Evolutionary conservation across 352 stramenopile species (phyloP).

Genomic region (Pythium utonaiense): DNA sequence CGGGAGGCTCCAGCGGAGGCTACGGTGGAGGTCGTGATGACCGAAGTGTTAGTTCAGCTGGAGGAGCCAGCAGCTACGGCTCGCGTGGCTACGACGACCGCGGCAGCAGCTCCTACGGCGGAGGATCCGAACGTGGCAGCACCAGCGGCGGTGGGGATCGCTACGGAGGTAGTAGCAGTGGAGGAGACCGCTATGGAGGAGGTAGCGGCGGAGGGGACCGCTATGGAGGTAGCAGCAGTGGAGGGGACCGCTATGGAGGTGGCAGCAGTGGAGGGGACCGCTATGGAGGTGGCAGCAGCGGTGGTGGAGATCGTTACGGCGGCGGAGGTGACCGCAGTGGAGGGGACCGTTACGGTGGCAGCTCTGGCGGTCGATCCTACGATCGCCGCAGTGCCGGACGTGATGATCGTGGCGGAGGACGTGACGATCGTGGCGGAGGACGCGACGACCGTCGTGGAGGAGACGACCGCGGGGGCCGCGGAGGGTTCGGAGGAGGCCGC

Average conservation of each 20-base stretch:
- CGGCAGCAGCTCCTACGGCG: conserved; percentile 19
- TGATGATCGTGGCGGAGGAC: conserved; percentile 21
- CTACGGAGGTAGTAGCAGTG: conserved; percentile 6
- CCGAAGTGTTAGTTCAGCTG: conserved; percentile 11
- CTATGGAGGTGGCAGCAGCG: conserved; percentile 14
- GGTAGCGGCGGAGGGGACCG: conserved; percentile 17
- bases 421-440: conserved; percentile 24
- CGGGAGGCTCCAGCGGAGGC: conserved; percentile 2
- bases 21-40: conserved; percentile 27
- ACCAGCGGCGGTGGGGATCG: conserved; percentile 13
- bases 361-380: conserved; percentile 6
- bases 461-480: conserved; percentile 6
- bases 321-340: too few species aligned
- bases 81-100: conserved; percentile 22
- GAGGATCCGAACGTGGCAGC: conserved; percentile 11
- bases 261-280: conserved; percentile 10
- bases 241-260: conserved; percentile 6
- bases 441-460: conserved; percentile 13
- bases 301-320: background rate
- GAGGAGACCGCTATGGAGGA: conserved; percentile 15
- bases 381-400: conserved; percentile 20
- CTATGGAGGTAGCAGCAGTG: conserved; percentile 4
- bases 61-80: conserved; percentile 2
- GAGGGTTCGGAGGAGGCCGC: conserved; percentile 11
- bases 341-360: conserved; percentile 16